Conservation (phyloP, 345 rosid genomes). For the Adansonia digitata region DNA sequence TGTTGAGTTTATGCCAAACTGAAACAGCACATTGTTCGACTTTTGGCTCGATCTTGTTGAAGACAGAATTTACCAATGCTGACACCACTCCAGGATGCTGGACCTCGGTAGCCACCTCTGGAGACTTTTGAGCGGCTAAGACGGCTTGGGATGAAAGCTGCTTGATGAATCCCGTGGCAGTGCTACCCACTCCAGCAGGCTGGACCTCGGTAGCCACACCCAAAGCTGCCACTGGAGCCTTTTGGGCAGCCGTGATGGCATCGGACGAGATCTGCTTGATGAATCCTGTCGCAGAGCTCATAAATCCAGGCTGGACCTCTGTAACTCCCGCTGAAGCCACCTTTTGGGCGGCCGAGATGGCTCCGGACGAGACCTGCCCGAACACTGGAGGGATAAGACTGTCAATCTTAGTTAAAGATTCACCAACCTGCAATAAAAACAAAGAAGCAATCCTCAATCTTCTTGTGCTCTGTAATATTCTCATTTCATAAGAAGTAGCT, state of each 20-base stretch:
- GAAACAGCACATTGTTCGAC: constrained; percentile 76
- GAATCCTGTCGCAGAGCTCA: constrained; percentile 63
- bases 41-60: constrained; percentile 67
- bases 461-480: too few species aligned
- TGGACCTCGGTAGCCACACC: constrained; percentile 55
- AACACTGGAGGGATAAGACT: constrained; percentile 61
- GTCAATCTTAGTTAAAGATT: constrained; percentile 56
- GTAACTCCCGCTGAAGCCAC: constrained; percentile 61
- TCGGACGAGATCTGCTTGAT: constrained; percentile 50
- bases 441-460: too few species aligned
- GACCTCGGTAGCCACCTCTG: constrained; percentile 22
- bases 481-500: too few species aligned
- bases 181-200: background rate
- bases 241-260: constrained; percentile 67
- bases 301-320: constrained; percentile 67
- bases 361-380: constrained; percentile 68
- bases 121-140: background rate
- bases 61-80: constrained; percentile 57
- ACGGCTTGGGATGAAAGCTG: background rate
- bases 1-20: constrained; percentile 76
- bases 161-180: background rate
- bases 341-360: constrained; percentile 56
- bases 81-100: constrained; percentile 59
- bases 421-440: constrained; percentile 11
- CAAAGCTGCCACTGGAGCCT: background rate